Percentiles rank a stretch among this genome's conserved stretches.
Conservation (phyloP, 148 eudicot species). For the Nepenthes gracilis region DNA sequence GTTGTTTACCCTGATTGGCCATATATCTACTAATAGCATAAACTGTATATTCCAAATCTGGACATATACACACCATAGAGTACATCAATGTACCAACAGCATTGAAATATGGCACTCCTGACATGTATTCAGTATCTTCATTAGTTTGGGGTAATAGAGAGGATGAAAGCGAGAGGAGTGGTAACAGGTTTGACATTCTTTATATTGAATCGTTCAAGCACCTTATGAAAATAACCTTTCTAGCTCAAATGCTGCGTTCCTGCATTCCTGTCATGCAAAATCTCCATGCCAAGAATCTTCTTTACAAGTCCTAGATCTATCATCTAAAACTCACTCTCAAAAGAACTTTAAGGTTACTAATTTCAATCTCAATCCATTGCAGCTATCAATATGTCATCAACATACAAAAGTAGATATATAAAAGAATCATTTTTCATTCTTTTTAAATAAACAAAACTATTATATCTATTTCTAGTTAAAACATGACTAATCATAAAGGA, state of each 20-base stretch:
- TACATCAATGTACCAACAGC: not conserved
- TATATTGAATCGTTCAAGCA: not conserved
- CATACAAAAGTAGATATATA: not conserved
- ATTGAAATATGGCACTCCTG: not conserved
- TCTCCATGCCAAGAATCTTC: not conserved
- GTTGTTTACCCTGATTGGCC: not conserved
- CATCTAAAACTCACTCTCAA: not conserved
- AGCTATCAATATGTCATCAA: not conserved
- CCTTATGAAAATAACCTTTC: not conserved
- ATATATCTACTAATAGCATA: not conserved
- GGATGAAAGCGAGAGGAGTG: not conserved
- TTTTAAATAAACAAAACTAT: not conserved
- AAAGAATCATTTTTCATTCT: not conserved
- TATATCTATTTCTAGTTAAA: not conserved
- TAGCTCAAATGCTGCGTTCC: not conserved
- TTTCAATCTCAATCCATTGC: not conserved
- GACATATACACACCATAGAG: not conserved
- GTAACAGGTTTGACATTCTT: not conserved
- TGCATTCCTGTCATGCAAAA: not conserved
- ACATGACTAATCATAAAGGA: not conserved
- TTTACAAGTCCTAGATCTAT: not conserved
- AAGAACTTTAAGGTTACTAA: not conserved
- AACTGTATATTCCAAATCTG: not conserved
- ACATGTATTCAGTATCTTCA: not conserved
- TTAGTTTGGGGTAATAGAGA: not conserved